These are phyloP conservation scores for Penicillium antarcticum DNA, from an alignment of 495 filamentous ascomycete genomes.

Conservation along the genomic window DNA sequence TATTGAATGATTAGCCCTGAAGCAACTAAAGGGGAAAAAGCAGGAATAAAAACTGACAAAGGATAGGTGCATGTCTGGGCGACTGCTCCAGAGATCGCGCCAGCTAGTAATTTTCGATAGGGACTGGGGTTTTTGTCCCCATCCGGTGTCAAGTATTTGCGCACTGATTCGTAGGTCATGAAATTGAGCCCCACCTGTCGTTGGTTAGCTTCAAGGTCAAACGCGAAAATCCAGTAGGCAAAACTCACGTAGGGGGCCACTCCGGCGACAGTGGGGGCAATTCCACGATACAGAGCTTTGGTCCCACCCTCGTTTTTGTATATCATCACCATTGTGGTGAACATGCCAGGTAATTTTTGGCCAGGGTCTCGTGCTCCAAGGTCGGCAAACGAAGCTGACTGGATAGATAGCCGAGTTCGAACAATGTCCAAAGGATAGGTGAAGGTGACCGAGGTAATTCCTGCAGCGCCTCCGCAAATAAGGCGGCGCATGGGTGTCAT, in stretches of 20 bases:
- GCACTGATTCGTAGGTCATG: conserved; percentile 91
- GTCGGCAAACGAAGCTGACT: conserved; percentile 88
- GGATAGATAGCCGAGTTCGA: conserved; percentile 90
- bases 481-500: conserved; percentile 68
- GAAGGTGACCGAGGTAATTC: conserved; percentile 85
- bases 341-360: conserved; percentile 88
- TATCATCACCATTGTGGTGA: conserved; percentile 74
- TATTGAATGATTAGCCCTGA: conserved; percentile 27
- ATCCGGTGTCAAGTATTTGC: conserved; percentile 80
- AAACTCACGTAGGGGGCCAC: conserved; percentile 88
- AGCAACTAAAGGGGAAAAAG: not conserved
- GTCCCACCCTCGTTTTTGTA: conserved; percentile 89
- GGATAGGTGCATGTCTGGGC: conserved; percentile 98
- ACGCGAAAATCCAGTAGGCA: conserved; percentile 17
- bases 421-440: conserved; percentile 93
- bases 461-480: conserved; percentile 81
- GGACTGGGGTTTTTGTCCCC: conserved; percentile 81
- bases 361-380: conserved; percentile 47
- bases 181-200: conserved; percentile 90
- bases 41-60: conserved; percentile 61
- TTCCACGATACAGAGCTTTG: conserved; percentile 81
- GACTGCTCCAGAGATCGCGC: conserved; percentile 90
- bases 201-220: not conserved
- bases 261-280: conserved; percentile 88
- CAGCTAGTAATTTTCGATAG: conserved; percentile 78